Percentiles rank a stretch among this genome's conserved stretches.
Evolutionary conservation across 2,329 filamentous ascomycete species (phyloP).

Genomic region (Arthrobotrys iridis): DNA sequence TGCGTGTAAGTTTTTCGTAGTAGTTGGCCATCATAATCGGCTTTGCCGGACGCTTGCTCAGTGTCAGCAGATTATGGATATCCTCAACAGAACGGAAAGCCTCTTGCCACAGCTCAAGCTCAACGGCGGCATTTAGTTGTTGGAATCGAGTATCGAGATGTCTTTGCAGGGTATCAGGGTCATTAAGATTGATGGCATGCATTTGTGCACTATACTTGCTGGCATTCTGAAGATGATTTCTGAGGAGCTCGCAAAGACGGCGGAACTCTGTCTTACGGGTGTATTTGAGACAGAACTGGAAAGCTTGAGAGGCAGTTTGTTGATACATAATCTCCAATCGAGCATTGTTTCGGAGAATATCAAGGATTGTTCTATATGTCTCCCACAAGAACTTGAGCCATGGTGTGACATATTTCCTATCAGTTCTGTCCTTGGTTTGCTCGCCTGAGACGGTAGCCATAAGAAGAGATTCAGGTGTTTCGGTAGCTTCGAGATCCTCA

Average conservation of each 20-base stretch:
- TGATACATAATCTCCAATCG: conserved; percentile 98
- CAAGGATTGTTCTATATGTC: conserved; percentile 96
- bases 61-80: conserved; percentile 94
- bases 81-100: conserved; percentile 99
- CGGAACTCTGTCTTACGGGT: conserved; percentile 99
- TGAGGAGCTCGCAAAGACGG: conserved; percentile 94
- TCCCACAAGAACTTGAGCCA: conserved; percentile 99
- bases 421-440: conserved; percentile 95
- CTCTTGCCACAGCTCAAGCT: conserved; percentile 98
- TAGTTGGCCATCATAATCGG: conserved; percentile 99
- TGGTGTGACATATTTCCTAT: conserved; percentile 96
- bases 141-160: conserved; percentile 98
- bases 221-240: conserved; percentile 98
- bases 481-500: conserved; percentile 94
- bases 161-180: conserved; percentile 95
- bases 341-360: conserved; percentile 99
- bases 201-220: conserved; percentile 99
- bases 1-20: conserved; percentile 98
- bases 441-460: conserved; percentile 97
- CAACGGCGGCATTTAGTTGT: conserved; percentile 96
- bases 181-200: conserved; percentile 98
- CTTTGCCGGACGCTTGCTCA: conserved; percentile 98
- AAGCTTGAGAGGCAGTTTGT: conserved; percentile 95
- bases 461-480: conserved; percentile 97
- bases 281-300: conserved; percentile 98